Evolutionary conservation across 176 grass and related monocot species (phyloP).

Genomic region (Bolboschoenus planiculmis): DNA sequence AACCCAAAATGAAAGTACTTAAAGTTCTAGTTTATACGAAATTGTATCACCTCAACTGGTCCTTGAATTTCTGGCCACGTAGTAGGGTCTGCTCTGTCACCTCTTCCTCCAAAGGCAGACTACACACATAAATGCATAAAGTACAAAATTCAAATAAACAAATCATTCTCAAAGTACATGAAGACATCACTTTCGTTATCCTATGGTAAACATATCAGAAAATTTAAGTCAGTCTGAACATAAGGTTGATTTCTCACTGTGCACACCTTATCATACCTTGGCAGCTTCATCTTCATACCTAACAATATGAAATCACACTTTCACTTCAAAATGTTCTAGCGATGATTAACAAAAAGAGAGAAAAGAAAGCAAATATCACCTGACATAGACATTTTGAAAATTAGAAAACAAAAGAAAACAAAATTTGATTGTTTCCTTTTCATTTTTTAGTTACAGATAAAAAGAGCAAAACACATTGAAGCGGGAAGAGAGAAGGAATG

Average conservation of each 20-base stretch:
- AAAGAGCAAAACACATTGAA: not conserved
- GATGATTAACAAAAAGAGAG: not conserved
- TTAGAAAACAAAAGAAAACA: not conserved
- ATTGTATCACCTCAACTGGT: constrained; percentile 55
- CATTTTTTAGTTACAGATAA: not conserved
- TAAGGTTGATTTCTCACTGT: constrained; percentile 13
- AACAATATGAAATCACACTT: constrained; percentile 18
- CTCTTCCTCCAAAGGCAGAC: constrained; percentile 93
- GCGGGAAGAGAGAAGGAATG: not conserved
- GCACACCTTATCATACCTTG: constrained; percentile 95
- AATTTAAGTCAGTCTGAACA: not conserved
- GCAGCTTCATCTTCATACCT: constrained; percentile 94
- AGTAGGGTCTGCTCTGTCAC: constrained; percentile 88
- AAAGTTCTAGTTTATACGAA: not conserved
- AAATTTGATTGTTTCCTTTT: not conserved
- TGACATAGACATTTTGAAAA: not conserved
- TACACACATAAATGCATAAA: constrained; percentile 35
- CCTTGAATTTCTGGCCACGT: constrained; percentile 89
- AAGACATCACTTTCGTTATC: not conserved
- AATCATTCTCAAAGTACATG: not conserved
- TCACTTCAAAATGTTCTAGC: not conserved
- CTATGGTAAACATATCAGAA: not conserved
- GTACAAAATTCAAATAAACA: not conserved
- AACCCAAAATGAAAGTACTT: not conserved
- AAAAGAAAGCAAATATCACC: not conserved